These are phyloP conservation scores for Neurospora sp. DNA, from an alignment of 495 filamentous ascomycete genomes.

Conservation along the genomic window DNA sequence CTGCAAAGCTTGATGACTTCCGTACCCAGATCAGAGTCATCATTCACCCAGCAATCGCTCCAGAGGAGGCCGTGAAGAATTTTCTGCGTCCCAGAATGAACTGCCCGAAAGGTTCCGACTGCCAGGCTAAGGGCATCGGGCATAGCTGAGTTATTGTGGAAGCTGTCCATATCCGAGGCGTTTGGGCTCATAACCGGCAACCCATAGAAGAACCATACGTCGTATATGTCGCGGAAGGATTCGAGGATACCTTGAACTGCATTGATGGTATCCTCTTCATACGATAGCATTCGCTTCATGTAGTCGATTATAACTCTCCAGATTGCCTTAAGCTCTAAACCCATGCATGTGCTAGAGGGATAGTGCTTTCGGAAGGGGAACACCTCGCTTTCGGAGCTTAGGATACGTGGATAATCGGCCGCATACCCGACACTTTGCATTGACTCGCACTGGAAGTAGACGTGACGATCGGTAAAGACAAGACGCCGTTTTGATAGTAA, in stretches of 20 bases:
- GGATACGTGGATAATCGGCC: too few species aligned
- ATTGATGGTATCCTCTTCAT: background rate
- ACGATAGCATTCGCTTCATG: background rate
- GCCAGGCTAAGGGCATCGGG: background rate
- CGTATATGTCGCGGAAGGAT: background rate
- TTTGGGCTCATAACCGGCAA: background rate
- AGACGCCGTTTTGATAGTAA: slow-evolving; percentile 17
- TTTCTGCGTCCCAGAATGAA: rapidly evolving
- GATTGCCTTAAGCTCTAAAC: too few species aligned
- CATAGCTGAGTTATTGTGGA: background rate
- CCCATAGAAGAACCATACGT: background rate
- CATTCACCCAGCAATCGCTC: rapidly evolving
- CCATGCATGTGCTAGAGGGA: too few species aligned
- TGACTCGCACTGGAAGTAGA: slow-evolving; percentile 27
- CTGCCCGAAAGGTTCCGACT: background rate
- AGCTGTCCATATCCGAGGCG: background rate
- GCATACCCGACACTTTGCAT: background rate
- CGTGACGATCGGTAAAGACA: slow-evolving; percentile 15
- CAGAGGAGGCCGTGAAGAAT: background rate
- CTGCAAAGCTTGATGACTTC: background rate
- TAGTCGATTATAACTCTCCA: background rate
- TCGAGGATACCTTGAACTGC: background rate
- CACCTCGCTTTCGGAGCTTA: background rate
- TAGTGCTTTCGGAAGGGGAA: background rate
- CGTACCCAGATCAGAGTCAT: too few species aligned